Evolutionary conservation across 2,329 filamentous ascomycete genomes (phyloP), one percentile per base, ranked within the genome.

Genomic region (Cadophora sp.): DNA sequence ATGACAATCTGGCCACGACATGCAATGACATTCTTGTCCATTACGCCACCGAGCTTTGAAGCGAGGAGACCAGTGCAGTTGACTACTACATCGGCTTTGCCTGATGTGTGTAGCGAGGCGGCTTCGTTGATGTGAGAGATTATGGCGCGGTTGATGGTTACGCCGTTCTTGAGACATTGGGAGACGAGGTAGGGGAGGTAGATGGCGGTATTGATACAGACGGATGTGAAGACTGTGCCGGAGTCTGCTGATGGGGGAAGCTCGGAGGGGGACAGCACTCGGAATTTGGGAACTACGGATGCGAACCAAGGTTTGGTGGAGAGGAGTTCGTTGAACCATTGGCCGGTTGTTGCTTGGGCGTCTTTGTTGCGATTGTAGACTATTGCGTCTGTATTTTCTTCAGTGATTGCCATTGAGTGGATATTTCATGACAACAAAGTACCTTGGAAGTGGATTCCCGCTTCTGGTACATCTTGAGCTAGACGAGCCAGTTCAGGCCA

Each of bases 191-290:
- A 97, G 4, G 92, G 89, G 1, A 97, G 87, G 80, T 97, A 98
- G 67, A 97, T 81, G 51, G 92, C 88, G 0, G 92, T 92, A 81
- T 98, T 97, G 79, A 97, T 95, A 81, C 94, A 97, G 50, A 97
- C 90, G 0, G 92, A 95, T 8, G 88, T 93, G 79, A 96, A 97
- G 65, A 86, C 83, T 62, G 88, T 92, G 27, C 89, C 94, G 12
- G 90, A 91, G 69, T 93, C 90, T 64, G 90, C 86, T 22, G 87
- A 92, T 0, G 81, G 74, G 0, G 88, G 86, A 1, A 97, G 81
- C 73, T 91, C 84, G 11, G 81, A 79, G 40, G 84, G 78, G 4
- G 84, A 77, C 3, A 95, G 79, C 67, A 88, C 81, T 69, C 87
- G 86, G 79, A 89, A 95, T 80, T 95, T 89, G 14, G 90, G 89